These are phyloP conservation scores for Atkinsonella texensis DNA, from an alignment of 2,329 filamentous ascomycete species.

Conservation along the genomic window DNA sequence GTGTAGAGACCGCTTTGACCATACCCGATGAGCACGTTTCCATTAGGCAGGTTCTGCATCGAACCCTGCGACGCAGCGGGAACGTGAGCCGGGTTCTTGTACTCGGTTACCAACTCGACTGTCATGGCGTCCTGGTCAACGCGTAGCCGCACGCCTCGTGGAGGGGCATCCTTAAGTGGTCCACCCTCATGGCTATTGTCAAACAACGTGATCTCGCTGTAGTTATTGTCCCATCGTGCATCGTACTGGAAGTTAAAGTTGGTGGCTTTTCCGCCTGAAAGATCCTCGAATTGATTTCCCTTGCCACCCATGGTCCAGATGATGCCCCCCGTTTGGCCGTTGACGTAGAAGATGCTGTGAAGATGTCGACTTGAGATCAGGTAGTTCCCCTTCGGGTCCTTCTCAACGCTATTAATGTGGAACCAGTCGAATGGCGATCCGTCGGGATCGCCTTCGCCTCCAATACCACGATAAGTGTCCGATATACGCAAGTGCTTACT, in stretches of 20 bases:
- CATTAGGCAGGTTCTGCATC: slow-evolving; percentile 21
- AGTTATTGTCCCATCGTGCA: slow-evolving; percentile 28
- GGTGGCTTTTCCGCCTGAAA: slow-evolving; percentile 21
- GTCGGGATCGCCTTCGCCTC: slow-evolving; percentile 14
- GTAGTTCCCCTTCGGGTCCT: slow-evolving; percentile 20
- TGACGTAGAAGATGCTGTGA: slow-evolving; percentile 14
- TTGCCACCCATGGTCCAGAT: slow-evolving; percentile 40
- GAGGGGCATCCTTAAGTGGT: slow-evolving; percentile 17
- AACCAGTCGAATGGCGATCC: slow-evolving; percentile 14
- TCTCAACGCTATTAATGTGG: slow-evolving; percentile 25
- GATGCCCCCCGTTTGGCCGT: slow-evolving; percentile 29
- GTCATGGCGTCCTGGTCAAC: slow-evolving; percentile 6
- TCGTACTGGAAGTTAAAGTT: slow-evolving; percentile 39
- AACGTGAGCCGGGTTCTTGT: slow-evolving; percentile 6
- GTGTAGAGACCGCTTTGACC: slow-evolving; percentile 19
- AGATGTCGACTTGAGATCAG: slow-evolving; percentile 15
- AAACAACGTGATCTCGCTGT: slow-evolving; percentile 35
- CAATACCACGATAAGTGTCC: slow-evolving; percentile 10
- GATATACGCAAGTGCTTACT: slow-evolving; percentile 15
- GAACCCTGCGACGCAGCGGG: slow-evolving; percentile 6
- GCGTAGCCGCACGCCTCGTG: slow-evolving; percentile 13
- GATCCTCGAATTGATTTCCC: slow-evolving; percentile 20
- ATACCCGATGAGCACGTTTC: slow-evolving; percentile 31
- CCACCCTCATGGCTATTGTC: slow-evolving; percentile 36
- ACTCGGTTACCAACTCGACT: slow-evolving; percentile 5